Evolutionary conservation across 495 filamentous ascomycete genomes (phyloP), one percentile per base, ranked within the genome.

Genomic region (Podospora sp.): DNA sequence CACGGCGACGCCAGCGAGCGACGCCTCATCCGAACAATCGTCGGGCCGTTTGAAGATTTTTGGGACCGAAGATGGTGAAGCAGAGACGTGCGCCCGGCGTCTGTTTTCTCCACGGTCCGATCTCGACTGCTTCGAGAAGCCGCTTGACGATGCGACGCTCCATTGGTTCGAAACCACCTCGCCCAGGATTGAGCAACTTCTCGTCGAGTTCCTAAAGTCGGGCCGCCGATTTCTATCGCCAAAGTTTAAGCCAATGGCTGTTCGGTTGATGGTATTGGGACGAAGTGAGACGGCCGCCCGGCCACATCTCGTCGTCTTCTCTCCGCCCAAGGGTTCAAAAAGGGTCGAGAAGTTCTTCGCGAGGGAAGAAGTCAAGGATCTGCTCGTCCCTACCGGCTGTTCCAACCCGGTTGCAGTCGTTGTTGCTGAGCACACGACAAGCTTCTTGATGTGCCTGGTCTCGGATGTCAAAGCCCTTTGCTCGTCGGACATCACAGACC

Each of bases 131-230:
- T 55, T 55, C 52, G 52, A 55, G n/a, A 55, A 9, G 14, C 52
- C 52, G 24, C 52, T 55, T n/a, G 52, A 55, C n/a, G 52, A 55
- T 26, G 24, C 16, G 7, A 55, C 52, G 9, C 25, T 55, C n/a
- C 7, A 22, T 2, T 55, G 52, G 52, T 55, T 55, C n/a, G 52
- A 22, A 12, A 14, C 20, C 1, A 55, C 52, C 52, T 11, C 21
- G 24, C 52, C 52, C 25, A 11, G 52, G 21, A 75, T 61, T 40
- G 59, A 61, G 35, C 59, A 61, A 16, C 59, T 40, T 24, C 35
- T 61, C 11, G 27, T 61, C 59, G 35, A 40, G 21, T 61, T 36
- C n/a, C 16, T 61, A 1, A 61, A 26, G 52, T 55, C 52, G n/a
- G 52, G 52, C 20, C 52, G 59, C 35, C 27, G 12, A 22, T 21